phyloP scores from a whole-genome alignment of 2,329 filamentous ascomycete genomes.

The Neophaeococcomyces mojaviensis region DNA sequence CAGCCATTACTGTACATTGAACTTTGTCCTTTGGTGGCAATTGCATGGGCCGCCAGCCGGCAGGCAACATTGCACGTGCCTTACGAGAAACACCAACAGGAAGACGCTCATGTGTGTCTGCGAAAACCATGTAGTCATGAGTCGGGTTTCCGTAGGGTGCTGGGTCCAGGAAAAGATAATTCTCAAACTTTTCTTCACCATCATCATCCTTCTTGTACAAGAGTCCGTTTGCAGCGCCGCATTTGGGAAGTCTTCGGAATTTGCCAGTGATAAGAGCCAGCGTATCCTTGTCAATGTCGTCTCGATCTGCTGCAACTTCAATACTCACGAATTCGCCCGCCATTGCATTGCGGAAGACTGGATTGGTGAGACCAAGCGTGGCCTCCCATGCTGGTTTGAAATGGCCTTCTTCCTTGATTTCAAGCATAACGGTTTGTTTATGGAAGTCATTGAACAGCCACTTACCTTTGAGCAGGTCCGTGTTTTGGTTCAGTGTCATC shows the following conservation, averaged over 20 bases:
- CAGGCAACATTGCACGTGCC: slow-evolving; percentile 40
- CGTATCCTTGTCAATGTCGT: no score
- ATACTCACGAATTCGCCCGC: neutral
- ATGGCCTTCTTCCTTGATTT: slow-evolving; percentile 29
- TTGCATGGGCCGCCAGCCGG: slow-evolving; percentile 32
- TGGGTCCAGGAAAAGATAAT: slow-evolving; percentile 55
- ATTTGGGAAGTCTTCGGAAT: neutral
- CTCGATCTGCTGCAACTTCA: no score
- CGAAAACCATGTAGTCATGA: slow-evolving; percentile 52
- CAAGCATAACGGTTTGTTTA: slow-evolving; percentile 24
- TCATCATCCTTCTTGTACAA: slow-evolving; percentile 9
- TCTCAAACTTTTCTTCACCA: slow-evolving; percentile 12
- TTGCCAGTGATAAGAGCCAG: no score
- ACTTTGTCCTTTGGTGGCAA: slow-evolving; percentile 24
- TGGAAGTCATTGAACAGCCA: slow-evolving; percentile 40
- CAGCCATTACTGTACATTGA: neutral
- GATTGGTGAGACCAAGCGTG: slow-evolving; percentile 32
- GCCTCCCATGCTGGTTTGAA: slow-evolving; percentile 33
- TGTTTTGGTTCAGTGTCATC: slow-evolving; percentile 31
- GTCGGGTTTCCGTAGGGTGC: slow-evolving; percentile 39
- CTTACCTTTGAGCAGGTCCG: neutral
- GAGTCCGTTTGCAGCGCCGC: slow-evolving; percentile 13
- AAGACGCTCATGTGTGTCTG: slow-evolving; percentile 40
- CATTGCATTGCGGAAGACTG: slow-evolving; percentile 29
- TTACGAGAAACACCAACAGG: slow-evolving; percentile 41